Percentiles rank a stretch among this genome's conserved stretches.
Conservation (phyloP, 768 basidiomycete species). For the Lentinula guzmanii region DNA sequence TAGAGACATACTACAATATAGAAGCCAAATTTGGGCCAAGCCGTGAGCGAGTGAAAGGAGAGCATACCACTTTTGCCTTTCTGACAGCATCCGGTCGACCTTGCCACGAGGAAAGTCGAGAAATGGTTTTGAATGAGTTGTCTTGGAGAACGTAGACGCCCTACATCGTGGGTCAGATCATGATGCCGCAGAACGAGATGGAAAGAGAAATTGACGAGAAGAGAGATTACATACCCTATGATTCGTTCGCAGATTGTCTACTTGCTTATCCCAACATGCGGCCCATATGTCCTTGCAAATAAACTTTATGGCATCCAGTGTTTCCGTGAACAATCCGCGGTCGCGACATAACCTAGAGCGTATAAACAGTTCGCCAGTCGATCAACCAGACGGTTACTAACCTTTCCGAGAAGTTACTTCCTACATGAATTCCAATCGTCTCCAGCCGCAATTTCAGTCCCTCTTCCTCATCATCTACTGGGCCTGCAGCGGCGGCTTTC, state of each 20-base stretch:
- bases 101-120: constrained; percentile 75
- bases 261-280: constrained; percentile 89
- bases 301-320: constrained; percentile 90
- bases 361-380: not conserved
- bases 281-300: constrained; percentile 96
- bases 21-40: not conserved
- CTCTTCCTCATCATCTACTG: constrained; percentile 67
- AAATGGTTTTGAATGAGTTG: constrained; percentile 81
- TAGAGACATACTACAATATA: constrained; percentile 62
- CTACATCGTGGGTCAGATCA: constrained; percentile 27
- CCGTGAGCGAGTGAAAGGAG: not conserved
- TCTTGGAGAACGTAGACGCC: constrained; percentile 94
- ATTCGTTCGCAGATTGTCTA: constrained; percentile 93
- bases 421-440: constrained; percentile 80
- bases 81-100: constrained; percentile 69
- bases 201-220: not conserved
- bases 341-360: constrained; percentile 65
- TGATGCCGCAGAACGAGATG: too few relatives aligned
- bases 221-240: constrained; percentile 55
- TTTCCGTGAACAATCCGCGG: constrained; percentile 69
- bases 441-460: constrained; percentile 66
- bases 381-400: constrained; percentile 26
- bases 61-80: constrained; percentile 62
- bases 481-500: constrained; percentile 17
- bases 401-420: constrained; percentile 83